phyloP scores from a whole-genome alignment of 768 basidiomycete species.

The Antrodiella citrinella region DNA sequence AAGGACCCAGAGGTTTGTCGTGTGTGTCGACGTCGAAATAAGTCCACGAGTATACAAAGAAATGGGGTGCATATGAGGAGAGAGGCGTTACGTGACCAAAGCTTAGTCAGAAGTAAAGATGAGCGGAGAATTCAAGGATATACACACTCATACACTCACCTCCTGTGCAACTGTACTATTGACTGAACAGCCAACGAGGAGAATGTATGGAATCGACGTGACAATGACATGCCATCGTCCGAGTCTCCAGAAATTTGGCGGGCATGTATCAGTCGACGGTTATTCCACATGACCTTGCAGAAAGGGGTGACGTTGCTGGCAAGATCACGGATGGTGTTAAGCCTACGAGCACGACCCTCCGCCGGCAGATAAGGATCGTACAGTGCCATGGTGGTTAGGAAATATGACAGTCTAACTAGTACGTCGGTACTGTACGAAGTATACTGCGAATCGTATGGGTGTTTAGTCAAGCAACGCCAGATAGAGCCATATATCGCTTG shows the following conservation, averaged over 20 bases:
- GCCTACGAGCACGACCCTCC: background rate
- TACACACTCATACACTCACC: too few relatives aligned
- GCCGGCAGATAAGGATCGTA: too few relatives aligned
- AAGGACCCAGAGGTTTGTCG: background rate
- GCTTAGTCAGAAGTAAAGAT: too few relatives aligned
- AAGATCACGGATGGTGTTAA: background rate
- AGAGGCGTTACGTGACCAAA: background rate
- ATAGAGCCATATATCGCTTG: background rate
- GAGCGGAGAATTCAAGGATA: too few relatives aligned
- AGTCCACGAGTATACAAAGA: background rate
- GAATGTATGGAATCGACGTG: too few relatives aligned
- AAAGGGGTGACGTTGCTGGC: too few relatives aligned
- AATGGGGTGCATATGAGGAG: background rate
- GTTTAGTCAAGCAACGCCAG: background rate
- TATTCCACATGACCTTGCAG: too few relatives aligned
- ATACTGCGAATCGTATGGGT: background rate
- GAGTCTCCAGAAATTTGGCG: too few relatives aligned
- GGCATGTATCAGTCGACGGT: too few relatives aligned
- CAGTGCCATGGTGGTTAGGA: background rate
- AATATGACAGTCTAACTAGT: background rate
- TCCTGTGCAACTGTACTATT: too few relatives aligned
- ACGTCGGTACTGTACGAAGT: background rate
- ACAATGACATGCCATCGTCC: too few relatives aligned
- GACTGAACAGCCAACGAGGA: too few relatives aligned
- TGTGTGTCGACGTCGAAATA: background rate